A percentile compares a stretch with the other conserved stretches of the same genome.
Conservation (phyloP, 2,329 filamentous ascomycete genomes). For the Hymenoscyphus repandus region DNA sequence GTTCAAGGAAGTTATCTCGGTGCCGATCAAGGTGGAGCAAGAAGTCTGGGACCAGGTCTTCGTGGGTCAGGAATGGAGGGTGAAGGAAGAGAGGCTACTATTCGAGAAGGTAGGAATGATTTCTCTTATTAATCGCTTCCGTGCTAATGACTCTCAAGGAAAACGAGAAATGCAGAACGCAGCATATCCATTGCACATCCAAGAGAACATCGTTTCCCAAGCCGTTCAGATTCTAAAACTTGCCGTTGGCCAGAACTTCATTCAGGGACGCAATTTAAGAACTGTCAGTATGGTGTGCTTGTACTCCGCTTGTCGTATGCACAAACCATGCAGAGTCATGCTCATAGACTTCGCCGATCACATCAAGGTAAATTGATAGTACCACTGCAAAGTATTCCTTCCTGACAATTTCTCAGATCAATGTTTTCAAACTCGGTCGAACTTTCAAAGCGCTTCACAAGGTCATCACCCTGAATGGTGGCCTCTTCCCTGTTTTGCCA, state of each 20-base stretch:
- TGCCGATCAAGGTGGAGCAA: slow-evolving; percentile 64
- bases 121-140: not conserved
- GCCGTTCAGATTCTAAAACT: slow-evolving; percentile 73
- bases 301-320: slow-evolving; percentile 80
- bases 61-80: slow-evolving; percentile 53
- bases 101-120: slow-evolving; percentile 40
- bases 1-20: slow-evolving; percentile 87
- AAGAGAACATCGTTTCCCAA: slow-evolving; percentile 57
- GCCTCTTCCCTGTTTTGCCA: slow-evolving; percentile 66
- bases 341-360: slow-evolving; percentile 93
- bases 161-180: slow-evolving; percentile 56
- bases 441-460: slow-evolving; percentile 81
- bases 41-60: slow-evolving; percentile 56
- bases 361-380: slow-evolving; percentile 41
- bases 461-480: slow-evolving; percentile 62
- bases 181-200: slow-evolving; percentile 53
- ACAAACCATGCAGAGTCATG: slow-evolving; percentile 78
- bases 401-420: slow-evolving; percentile 50
- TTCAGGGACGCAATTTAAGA: slow-evolving; percentile 78
- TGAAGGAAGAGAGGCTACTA: slow-evolving; percentile 54
- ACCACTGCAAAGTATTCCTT: slow-evolving; percentile 1
- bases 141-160: slow-evolving; percentile 29
- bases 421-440: slow-evolving; percentile 87
- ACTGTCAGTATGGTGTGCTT: slow-evolving; percentile 87
- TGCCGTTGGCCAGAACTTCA: slow-evolving; percentile 69